Base-by-base conservation (phyloP, 2,329 filamentous ascomycete genomes). In the Berkeleyomyces basicola region DNA sequence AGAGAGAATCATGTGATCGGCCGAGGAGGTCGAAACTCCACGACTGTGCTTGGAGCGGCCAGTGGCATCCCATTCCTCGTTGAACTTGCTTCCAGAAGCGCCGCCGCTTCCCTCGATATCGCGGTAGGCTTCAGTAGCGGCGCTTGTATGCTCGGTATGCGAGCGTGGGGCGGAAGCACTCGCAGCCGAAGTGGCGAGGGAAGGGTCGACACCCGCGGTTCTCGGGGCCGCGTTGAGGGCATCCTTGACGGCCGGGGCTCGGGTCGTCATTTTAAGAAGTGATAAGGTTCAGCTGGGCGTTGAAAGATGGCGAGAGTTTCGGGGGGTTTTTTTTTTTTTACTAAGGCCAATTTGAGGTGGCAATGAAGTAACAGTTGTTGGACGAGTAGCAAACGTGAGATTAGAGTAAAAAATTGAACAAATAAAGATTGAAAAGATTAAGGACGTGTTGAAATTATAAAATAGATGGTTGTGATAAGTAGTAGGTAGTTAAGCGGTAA, bases 1-100 rank as follows among this genome's bases (percentile, higher is more conserved):
- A 23, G 61, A 65, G 11, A 65, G 58, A 31, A 65, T 57, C 63
- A 65, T 61, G 23, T 65, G 60, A 11, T 65, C 63, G 7, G 49
- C 63, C 1, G 63, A 65, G 7, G 63, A 65, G 11, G 63, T 60
- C 1, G 63, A 65, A 11, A 53, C 51, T 16, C 43, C 37, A 33
- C 63, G 63, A 11, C 51, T 40, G 42, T 65, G 63, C 40, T 62
- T 53, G 39, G 49, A 62, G 37, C 58, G 33, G 31, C n/a, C 42
- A 37, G 61, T 4, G 33, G 57, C n/a, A 10, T 14, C 40, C 37
- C 53, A 51, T 49, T 49, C 16, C 11, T 60, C 61, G 14, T 51
- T 62, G 23, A 39, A 57, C 37, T 55, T 61, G 33, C 57, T 53
- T 39, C 55, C 49, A 53, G 55, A 53, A 16, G 49, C 43, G 14